Base-by-base conservation (phyloP, 2,329 filamentous ascomycete species). In the Colletotrichum euphorbiae region DNA sequence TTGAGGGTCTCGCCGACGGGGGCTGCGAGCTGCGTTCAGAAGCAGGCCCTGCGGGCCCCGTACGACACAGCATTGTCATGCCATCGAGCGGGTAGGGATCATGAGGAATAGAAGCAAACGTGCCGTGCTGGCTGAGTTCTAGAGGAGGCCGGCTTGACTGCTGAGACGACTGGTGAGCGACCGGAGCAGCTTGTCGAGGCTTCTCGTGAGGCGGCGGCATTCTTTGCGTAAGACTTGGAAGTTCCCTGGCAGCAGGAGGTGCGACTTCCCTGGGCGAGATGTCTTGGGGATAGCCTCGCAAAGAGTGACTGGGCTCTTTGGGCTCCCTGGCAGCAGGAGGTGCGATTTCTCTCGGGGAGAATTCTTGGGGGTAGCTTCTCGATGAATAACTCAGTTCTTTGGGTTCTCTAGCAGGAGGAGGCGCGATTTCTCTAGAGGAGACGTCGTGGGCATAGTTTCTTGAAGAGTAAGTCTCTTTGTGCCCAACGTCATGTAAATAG, bases 11-110 rank as follows among this genome's bases (percentile, higher is more conserved):
- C 56, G 87, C 89, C 24, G 90, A 89, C 21, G 86, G 85, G 28
- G 82, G 75, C 28, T 83, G 79, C 4, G 82, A 82, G 69, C 79
- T 80, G 40, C 78, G 79, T 85, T 94, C 79, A 81, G 88, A 80
- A 15, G 76, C 75, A 43, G 90, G 87, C 4, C 90, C 91, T 13
- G 76, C 75, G 42, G 90, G 87, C 4, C 90, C 91, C 43, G 92
- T 90, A 68, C 94, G 90, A 79, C 95, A 98, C 70, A 98, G 91
- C 88, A 98, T 97, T 0, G 95, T 98, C 94, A 98, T 98, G 4
- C 94, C 95, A 76, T 98, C 95, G 78, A 91, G 89, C 0, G 95
- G 94, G 77, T 98, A 98, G 9, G 96, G 93, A 73, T 98, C 97
- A 74, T 98, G 94, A 13, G 95, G 94, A 3, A 97, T 87, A 13